Evolutionary conservation across 768 basidiomycete genomes (phyloP), one percentile per base, ranked within the genome.

Genomic region (Tulasnella sp.): DNA sequence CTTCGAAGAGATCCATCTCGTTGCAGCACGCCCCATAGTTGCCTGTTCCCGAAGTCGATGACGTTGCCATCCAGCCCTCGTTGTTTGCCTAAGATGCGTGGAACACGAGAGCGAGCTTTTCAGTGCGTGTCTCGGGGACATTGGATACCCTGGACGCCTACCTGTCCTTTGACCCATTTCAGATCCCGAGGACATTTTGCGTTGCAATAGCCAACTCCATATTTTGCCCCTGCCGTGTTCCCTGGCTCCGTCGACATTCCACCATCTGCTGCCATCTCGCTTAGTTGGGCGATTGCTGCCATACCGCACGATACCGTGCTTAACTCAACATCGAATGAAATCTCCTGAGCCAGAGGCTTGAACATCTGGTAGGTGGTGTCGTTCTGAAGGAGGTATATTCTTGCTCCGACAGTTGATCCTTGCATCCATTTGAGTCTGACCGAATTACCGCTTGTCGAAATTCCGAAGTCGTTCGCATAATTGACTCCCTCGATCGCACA

Each of bases 391-490:
- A 90, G 86, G 85, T 89, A 89, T 57, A 85, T 82, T 67, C 61
- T 55, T 13, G 74, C 42, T 13, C 77, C 77, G n/a, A 35, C 61
- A 13, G 10, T 67, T 16, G 23, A 20, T n/a, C 83, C 81, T 76
- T 88, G 88, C 74, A 87, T 85, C 83, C 88, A 88, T 78, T 87
- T 86, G 81, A 89, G 84, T 13, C 85, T 87, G 77, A 89, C 83
- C 11, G 86, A 81, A n/a, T 20, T 51, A n/a, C 51, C 10, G 23
- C 51, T 51, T 67, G 86, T 83, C 77, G 87, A 86, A 83, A 89
- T 87, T 79, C 88, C 88, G 26, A 35, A 35, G 35, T 35, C 35
- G 35, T 35, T 35, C 35, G 5, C 35, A 11, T 51, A 51, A 20
- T 51, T n/a, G 20, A 20, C 51, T 51, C 51, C 51, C 3, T 51